Evolutionary conservation across 129 eudicot species (phyloP).

Genomic region (Sambucus nigra): DNA sequence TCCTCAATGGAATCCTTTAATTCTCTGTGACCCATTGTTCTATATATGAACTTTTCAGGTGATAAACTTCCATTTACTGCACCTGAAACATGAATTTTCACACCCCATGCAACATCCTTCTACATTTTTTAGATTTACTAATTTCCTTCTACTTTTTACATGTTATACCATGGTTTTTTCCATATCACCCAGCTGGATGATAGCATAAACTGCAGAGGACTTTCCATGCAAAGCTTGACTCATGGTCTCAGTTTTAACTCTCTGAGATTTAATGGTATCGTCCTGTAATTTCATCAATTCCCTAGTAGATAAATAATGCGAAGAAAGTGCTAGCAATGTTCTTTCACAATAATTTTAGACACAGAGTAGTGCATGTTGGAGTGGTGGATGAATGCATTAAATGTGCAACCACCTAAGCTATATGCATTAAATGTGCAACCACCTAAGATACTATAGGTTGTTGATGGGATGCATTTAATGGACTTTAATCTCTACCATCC

Average conservation of each 20-base stretch:
- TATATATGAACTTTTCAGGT: constrained; percentile 62
- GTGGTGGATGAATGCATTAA: too few relatives aligned
- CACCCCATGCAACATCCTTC: constrained; percentile 50
- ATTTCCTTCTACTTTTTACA: constrained; percentile 94
- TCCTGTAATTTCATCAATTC: constrained; percentile 49
- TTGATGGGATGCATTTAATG: too few relatives aligned
- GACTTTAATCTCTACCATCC: too few relatives aligned
- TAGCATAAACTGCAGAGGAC: constrained; percentile 64
- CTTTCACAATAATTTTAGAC: too few relatives aligned
- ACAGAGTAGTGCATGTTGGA: too few relatives aligned
- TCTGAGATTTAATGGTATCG: constrained; percentile 51
- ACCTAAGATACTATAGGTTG: too few relatives aligned
- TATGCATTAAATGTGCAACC: too few relatives aligned
- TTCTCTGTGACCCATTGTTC: constrained; percentile 52
- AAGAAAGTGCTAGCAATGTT: constrained; percentile 55
- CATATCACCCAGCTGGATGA: constrained; percentile 43
- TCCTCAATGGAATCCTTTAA: constrained; percentile 81
- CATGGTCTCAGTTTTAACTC: constrained; percentile 43
- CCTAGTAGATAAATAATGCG: constrained; percentile 57
- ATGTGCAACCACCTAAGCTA: too few relatives aligned
- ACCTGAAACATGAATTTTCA: constrained; percentile 42
- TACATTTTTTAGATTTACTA: constrained; percentile 82
- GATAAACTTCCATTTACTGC: constrained; percentile 60
- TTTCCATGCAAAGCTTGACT: constrained; percentile 47
- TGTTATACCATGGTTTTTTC: constrained; percentile 92